phyloP scores from a whole-genome alignment of 108 stramenopile species.

The Skeletonema grethae region DNA sequence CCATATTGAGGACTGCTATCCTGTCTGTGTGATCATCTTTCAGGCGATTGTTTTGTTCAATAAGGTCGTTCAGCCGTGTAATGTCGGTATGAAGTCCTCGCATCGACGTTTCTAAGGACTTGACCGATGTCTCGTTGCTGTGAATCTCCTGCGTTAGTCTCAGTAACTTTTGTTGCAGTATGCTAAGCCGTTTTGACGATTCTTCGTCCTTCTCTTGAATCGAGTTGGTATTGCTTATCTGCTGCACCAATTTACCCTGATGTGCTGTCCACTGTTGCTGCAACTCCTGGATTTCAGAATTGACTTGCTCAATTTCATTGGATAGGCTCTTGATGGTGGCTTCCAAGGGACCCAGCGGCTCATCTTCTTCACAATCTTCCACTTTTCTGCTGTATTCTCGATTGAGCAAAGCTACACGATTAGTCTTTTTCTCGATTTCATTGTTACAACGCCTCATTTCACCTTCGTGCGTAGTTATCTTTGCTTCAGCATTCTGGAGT shows the following conservation, averaged over 20 bases:
- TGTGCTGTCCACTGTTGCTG: conserved; percentile 71
- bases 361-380: conserved; percentile 62
- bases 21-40: conserved; percentile 51
- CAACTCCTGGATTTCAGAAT: conserved; percentile 33
- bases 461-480: conserved; percentile 69
- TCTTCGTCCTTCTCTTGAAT: conserved; percentile 61
- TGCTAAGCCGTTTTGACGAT: conserved; percentile 50
- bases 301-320: conserved; percentile 61
- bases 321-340: conserved; percentile 70
- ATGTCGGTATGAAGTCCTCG: conserved; percentile 75
- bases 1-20: conserved; percentile 53
- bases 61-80: conserved; percentile 70
- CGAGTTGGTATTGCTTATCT: conserved; percentile 54
- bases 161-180: conserved; percentile 65
- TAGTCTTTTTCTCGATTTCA: conserved; percentile 87
- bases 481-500: conserved; percentile 52
- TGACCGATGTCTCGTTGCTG: conserved; percentile 55
- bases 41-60: conserved; percentile 61
- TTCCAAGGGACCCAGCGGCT: conserved; percentile 79
- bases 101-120: conserved; percentile 50
- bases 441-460: conserved; percentile 86
- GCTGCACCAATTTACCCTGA: conserved; percentile 69
- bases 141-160: conserved; percentile 57
- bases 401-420: conserved; percentile 73
- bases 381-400: conserved; percentile 79